Base-by-base conservation (phyloP, 345 rosid genomes). In the Salix exigua region DNA sequence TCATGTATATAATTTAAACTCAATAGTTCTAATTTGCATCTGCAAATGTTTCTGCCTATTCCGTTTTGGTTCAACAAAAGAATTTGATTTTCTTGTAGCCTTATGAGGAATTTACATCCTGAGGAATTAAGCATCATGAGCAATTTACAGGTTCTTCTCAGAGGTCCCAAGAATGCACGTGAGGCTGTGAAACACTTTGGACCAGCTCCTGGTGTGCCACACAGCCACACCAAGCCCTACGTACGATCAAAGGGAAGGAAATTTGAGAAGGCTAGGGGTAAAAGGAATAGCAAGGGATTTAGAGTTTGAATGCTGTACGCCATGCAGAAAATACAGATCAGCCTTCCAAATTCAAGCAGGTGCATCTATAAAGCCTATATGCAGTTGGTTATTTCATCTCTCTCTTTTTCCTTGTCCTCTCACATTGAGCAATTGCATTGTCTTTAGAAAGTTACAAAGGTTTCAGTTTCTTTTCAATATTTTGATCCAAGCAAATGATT, bases 181-280 rank as follows among this genome's bases (percentile, higher is more conserved):
- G 84, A 81, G 65, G 84, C 81, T 31, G 84, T 77, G 61, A 81
- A 77, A 75, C 84, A 81, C 40, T 81, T 81, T 81, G 84, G 84
- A 35, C 81, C 81, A 37, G 84, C 84, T 48, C 84, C 84, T 69
- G 84, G 84, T 65, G 84, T 81, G 48, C 84, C 84, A 48, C 84
- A 81, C 73, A 81, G 81, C 63, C 84, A 81, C 44, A 73, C 84
- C 28, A 81, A 81, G 51, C 84, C 84, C 2, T 81, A 81, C 9
- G 75, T 81, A 2, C 77, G 84, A 60, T 30, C 84, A 21, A 81
- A 81, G 80, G 83, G 83, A 68, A 76, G 83, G 67, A 81, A 81
- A 73, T 81, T 81, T 48, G 84, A 81, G 78, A 73, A 30, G 73
- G 84, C 84, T 30, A 77, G 84, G 19, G 81, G 84, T 33, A 81